phyloP scores from a whole-genome alignment of 768 basidiomycete species.

The Zangia roseola region DNA sequence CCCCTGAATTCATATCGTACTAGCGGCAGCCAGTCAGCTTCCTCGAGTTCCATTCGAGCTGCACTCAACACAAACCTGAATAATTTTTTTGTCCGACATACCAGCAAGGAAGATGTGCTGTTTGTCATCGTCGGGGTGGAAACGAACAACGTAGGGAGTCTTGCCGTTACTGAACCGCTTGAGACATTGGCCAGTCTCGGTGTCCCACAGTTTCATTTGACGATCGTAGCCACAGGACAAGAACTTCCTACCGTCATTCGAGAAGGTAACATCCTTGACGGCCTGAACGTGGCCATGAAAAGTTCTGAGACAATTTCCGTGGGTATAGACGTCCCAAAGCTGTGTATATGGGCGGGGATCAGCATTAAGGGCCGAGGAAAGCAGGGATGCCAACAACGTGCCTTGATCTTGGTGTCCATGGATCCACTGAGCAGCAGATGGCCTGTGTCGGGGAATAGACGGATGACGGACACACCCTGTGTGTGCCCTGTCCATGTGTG shows the following conservation, averaged over 20 bases:
- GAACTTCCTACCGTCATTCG: slow-evolving; percentile 88
- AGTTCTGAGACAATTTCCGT: slow-evolving; percentile 93
- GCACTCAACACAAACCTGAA: slow-evolving; percentile 62
- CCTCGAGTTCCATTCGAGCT: neutral
- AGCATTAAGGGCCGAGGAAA: neutral
- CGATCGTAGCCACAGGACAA: slow-evolving; percentile 94
- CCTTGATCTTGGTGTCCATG: slow-evolving; percentile 99
- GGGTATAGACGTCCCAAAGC: slow-evolving; percentile 98
- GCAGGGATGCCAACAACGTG: slow-evolving; percentile 27
- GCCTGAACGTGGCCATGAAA: slow-evolving; percentile 97
- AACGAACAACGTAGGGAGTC: slow-evolving; percentile 92
- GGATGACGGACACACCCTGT: slow-evolving; percentile 90
- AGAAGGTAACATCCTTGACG: slow-evolving; percentile 94
- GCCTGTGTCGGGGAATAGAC: slow-evolving; percentile 88
- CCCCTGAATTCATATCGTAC: slow-evolving; percentile 95
- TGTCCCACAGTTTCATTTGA: slow-evolving; percentile 99
- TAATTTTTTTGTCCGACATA: slow-evolving; percentile 99
- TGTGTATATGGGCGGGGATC: slow-evolving; percentile 32
- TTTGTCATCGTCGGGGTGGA: slow-evolving; percentile 96
- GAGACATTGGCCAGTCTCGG: slow-evolving; percentile 96
- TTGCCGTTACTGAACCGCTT: slow-evolving; percentile 98
- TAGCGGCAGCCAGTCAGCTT: slow-evolving; percentile 30
- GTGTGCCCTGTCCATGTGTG: slow-evolving; percentile 99
- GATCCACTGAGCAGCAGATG: slow-evolving; percentile 92
- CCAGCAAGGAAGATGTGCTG: slow-evolving; percentile 96